Conservation (phyloP, 176 grass and related monocot genomes). For the Musa beccarii region DNA sequence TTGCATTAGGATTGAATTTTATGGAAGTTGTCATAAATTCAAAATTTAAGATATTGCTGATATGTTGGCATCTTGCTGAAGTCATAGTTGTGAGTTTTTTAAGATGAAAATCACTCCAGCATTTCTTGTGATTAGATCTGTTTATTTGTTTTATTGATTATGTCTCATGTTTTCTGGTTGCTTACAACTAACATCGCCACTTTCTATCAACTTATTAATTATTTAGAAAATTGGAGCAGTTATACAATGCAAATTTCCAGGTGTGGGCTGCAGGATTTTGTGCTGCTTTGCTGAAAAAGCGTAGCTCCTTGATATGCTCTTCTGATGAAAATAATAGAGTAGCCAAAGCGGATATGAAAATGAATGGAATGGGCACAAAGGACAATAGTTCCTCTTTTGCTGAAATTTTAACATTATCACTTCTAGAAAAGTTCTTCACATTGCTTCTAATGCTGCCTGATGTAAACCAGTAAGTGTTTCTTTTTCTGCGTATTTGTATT, state of each 20-base stretch:
- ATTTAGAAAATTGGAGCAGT: not conserved
- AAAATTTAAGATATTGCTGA: not conserved
- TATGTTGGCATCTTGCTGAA: not conserved
- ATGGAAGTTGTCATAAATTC: no score
- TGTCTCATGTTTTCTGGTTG: not conserved
- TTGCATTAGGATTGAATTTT: no score
- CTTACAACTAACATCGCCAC: not conserved
- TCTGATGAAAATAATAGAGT: slow-evolving; percentile 32
- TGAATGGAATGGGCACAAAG: slow-evolving; percentile 33
- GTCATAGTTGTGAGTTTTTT: not conserved
- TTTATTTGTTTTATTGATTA: not conserved
- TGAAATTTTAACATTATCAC: slow-evolving; percentile 64
- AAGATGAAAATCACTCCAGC: not conserved
- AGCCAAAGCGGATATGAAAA: slow-evolving; percentile 29
- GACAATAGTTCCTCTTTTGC: slow-evolving; percentile 30
- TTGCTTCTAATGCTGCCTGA: slow-evolving; percentile 53
- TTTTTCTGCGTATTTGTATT: slow-evolving; percentile 5
- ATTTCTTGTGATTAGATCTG: not conserved
- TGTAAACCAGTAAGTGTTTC: slow-evolving; percentile 61
- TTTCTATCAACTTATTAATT: not conserved
- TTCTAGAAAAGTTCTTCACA: slow-evolving; percentile 62
- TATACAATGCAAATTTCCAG: slow-evolving; percentile 30
- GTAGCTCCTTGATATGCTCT: slow-evolving; percentile 35
- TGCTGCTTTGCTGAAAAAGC: slow-evolving; percentile 77
- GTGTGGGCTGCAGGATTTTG: slow-evolving; percentile 97